Evolutionary conservation across 1,284 basidiomycete genomes (phyloP), one percentile per base, ranked within the genome.

Genomic region (Marasmius sp.): DNA sequence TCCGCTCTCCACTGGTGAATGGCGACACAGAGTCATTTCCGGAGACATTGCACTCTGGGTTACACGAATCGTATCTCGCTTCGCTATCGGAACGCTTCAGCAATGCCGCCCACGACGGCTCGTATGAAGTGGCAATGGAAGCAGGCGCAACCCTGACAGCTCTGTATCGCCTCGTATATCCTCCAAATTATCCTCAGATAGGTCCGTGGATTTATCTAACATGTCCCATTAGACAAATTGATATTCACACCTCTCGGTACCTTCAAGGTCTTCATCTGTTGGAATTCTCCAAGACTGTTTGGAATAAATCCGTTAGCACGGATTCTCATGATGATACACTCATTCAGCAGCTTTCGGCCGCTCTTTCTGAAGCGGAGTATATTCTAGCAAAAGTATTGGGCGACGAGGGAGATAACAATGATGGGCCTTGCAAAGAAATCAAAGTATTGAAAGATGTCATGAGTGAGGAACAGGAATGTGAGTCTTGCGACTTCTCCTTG

Each of bases 141-240:
- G 72, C 75, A 16, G 90, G 91, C 9, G 68, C 79, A 34, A 81
- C 81, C 1, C 74, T 91, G 18, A 75, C 91, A 12, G 85, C 86
- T 1, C 74, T 89, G 9, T 92, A 93, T 71, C 67, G 80, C 7
- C 68, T 88, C 60, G 74, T 91, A 38, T 93, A 93, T 69, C 89
- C 91, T 1, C 75, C 73, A 4, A 86, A 86, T 66, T 92, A 91
- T 71, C 91, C 91, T 36, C 88, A 91, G 67, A 89, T 86, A n/a
- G 91, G 91, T 89, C 58, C 66, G 81, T 74, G 2, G 14, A 36
- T 45, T 27, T 27, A 27, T 55, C 33, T 63, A 20, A 27, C 39
- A 57, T 48, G 12, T 60, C 37, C 45, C 59, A 43, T 33, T 34
- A 27, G 43, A 53, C 53, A 52, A 39, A 38, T 51, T 60, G 22